phyloP scores from a whole-genome alignment of 2,329 filamentous ascomycete genomes.

The Xylaria sp. region DNA sequence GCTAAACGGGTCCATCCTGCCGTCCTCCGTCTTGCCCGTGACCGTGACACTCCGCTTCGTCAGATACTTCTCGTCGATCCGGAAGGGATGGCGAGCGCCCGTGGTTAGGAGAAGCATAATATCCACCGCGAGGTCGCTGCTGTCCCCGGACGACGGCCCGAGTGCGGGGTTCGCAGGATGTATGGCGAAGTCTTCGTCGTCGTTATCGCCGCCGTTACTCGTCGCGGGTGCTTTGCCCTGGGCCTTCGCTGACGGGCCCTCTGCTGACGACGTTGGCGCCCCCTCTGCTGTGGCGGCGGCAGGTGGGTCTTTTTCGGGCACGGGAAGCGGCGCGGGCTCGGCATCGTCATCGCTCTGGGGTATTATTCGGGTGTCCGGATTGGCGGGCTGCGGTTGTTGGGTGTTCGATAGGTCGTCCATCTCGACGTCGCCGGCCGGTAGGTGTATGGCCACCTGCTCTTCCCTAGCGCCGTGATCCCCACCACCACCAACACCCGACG shows the following conservation, averaged over 20 bases:
- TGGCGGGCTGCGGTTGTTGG: slow-evolving; percentile 28
- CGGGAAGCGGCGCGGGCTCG: slow-evolving; percentile 25
- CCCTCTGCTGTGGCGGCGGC: slow-evolving; percentile 21
- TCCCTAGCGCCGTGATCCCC: slow-evolving; percentile 32
- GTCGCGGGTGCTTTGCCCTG: slow-evolving; percentile 35
- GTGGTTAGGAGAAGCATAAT: slow-evolving; percentile 81
- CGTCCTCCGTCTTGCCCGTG: slow-evolving; percentile 63
- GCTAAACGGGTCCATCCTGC: slow-evolving; percentile 75
- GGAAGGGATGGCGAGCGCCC: slow-evolving; percentile 85
- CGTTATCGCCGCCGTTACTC: no score
- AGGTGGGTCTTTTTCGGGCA: slow-evolving; percentile 27
- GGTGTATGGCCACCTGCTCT: slow-evolving; percentile 28
- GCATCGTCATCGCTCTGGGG: slow-evolving; percentile 24
- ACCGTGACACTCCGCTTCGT: slow-evolving; percentile 77
- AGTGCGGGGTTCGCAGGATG: slow-evolving; percentile 40
- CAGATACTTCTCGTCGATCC: slow-evolving; percentile 85
- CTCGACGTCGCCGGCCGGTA: slow-evolving; percentile 33
- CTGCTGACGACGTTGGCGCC: no score
- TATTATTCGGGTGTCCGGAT: slow-evolving; percentile 20
- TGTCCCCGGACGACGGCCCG: slow-evolving; percentile 24
- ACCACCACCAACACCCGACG: no score
- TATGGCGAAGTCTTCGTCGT: slow-evolving; percentile 39
- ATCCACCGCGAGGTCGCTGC: slow-evolving; percentile 53
- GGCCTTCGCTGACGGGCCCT: slow-evolving; percentile 36
- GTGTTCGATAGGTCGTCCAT: slow-evolving; percentile 35